A percentile compares a stretch with the other conserved stretches of the same genome.
Conservation (phyloP, 768 basidiomycete genomes). For the Omphalotus guepiniiformis region DNA sequence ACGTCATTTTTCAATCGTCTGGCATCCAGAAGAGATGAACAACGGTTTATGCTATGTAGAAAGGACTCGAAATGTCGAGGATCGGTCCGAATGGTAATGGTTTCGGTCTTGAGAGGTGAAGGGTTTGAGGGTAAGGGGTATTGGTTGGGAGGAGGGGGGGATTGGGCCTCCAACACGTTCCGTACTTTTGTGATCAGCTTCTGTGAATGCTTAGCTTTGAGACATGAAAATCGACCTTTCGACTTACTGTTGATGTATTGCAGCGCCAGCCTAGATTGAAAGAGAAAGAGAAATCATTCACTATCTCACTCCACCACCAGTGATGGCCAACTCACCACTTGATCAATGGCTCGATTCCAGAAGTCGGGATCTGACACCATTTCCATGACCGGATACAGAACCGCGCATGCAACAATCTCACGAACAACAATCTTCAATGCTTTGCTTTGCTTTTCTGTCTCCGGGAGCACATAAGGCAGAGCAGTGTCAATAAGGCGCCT, state of each 20-base stretch:
- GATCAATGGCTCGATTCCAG: conserved; percentile 91
- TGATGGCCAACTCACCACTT: conserved; percentile 60
- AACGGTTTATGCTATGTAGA: conserved; percentile 76
- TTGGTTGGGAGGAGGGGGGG: conserved; percentile 49
- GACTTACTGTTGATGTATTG: conserved; percentile 46
- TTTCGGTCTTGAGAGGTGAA: conserved; percentile 47
- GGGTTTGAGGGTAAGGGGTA: conserved; percentile 29
- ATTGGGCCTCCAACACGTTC: conserved; percentile 76
- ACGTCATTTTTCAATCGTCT: conserved; percentile 89
- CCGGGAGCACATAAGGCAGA: conserved; percentile 71
- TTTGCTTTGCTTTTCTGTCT: conserved; percentile 66
- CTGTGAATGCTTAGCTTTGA: conserved; percentile 32
- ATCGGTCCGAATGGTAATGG: conserved; percentile 80
- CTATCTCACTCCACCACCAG: background rate
- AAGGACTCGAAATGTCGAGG: conserved; percentile 87
- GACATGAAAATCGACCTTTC: conserved; percentile 6
- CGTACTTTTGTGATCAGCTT: conserved; percentile 86
- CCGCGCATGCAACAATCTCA: conserved; percentile 79
- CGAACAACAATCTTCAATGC: conserved; percentile 69
- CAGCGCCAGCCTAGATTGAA: conserved; percentile 40
- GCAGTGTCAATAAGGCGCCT: conserved; percentile 64
- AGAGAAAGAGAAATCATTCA: conserved; percentile 5
- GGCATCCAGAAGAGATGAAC: conserved; percentile 83
- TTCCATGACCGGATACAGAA: conserved; percentile 85
- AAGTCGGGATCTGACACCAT: conserved; percentile 96